Conservation (phyloP, 345 rosid genomes). For the Brassica rapa region DNA sequence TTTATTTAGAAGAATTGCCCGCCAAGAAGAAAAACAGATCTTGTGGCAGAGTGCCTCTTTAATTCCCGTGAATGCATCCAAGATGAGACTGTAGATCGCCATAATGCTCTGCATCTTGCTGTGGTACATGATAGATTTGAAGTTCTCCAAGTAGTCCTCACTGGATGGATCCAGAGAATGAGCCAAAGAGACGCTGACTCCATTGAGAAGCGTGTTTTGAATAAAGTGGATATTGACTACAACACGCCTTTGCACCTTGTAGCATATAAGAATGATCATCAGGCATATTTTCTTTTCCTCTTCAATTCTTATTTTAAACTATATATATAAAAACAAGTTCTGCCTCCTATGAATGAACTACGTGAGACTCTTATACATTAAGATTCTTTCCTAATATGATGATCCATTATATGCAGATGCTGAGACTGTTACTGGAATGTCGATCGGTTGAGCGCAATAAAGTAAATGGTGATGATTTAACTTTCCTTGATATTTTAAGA, state of each 20-base stretch:
- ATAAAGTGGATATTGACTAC: neutral
- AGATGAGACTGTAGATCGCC: neutral
- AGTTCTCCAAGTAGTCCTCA: slow-evolving; percentile 34
- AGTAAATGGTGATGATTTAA: neutral
- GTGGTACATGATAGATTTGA: slow-evolving; percentile 1
- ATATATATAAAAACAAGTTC: too few species aligned
- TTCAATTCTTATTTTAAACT: neutral
- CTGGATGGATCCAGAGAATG: slow-evolving; percentile 24
- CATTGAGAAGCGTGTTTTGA: neutral
- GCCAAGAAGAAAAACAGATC: neutral
- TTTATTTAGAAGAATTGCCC: too few species aligned
- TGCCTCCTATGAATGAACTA: too few species aligned
- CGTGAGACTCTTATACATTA: too few species aligned
- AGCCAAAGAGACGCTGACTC: neutral
- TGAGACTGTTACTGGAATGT: neutral
- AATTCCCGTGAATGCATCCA: neutral
- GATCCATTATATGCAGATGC: too few species aligned
- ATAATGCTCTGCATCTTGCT: neutral
- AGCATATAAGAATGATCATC: slow-evolving; percentile 23
- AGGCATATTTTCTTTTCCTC: slow-evolving; percentile 21
- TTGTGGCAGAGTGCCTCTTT: neutral
- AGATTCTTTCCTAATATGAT: too few species aligned
- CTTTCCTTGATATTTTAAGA: neutral
- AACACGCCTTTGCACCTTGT: slow-evolving; percentile 37
- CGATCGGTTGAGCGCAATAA: neutral